These are phyloP conservation scores for Dryadomyces quercivorus DNA, from an alignment of 2,329 filamentous ascomycete species.

Conservation along the genomic window DNA sequence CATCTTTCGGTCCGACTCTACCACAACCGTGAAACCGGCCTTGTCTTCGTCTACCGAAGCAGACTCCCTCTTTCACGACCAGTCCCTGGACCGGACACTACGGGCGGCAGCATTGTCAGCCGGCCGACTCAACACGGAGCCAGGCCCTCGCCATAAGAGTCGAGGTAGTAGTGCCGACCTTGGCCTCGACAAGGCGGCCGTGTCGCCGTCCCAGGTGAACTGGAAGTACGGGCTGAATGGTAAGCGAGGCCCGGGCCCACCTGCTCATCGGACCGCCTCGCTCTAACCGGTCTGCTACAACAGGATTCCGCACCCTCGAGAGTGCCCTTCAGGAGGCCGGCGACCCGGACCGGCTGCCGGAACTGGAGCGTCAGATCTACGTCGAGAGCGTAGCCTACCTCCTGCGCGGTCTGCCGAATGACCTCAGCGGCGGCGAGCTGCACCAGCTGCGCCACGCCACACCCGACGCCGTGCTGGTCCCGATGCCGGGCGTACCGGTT, in stretches of 20 bases:
- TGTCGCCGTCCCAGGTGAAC: slow-evolving; percentile 6
- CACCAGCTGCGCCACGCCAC: slow-evolving; percentile 38
- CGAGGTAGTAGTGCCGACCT: neutral
- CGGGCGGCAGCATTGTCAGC: neutral
- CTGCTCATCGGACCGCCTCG: neutral
- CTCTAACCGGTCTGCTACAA: neutral
- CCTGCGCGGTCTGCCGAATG: slow-evolving; percentile 46
- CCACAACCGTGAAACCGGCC: neutral
- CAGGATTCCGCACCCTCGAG: slow-evolving; percentile 11
- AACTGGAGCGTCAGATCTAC: slow-evolving; percentile 50
- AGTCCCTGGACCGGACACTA: neutral
- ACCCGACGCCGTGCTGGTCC: slow-evolving; percentile 21
- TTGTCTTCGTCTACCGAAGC: neutral
- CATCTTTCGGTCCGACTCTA: slow-evolving; percentile 6
- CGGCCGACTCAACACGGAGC: neutral
- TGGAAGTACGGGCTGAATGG: slow-evolving; percentile 13
- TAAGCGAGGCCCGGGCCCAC: neutral
- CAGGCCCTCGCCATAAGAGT: neutral
- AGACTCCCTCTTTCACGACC: neutral
- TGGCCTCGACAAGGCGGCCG: slow-evolving; percentile 1
- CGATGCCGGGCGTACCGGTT: neutral
- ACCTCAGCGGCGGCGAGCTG: slow-evolving; percentile 43
- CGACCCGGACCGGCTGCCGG: slow-evolving; percentile 12
- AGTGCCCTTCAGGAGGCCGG: slow-evolving; percentile 10
- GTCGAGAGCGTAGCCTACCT: slow-evolving; percentile 52